A percentile compares a stretch with the other conserved stretches of the same genome.
Evolutionary conservation across 2,329 filamentous ascomycete genomes (phyloP).

Genomic region (Macrophomina tecta): DNA sequence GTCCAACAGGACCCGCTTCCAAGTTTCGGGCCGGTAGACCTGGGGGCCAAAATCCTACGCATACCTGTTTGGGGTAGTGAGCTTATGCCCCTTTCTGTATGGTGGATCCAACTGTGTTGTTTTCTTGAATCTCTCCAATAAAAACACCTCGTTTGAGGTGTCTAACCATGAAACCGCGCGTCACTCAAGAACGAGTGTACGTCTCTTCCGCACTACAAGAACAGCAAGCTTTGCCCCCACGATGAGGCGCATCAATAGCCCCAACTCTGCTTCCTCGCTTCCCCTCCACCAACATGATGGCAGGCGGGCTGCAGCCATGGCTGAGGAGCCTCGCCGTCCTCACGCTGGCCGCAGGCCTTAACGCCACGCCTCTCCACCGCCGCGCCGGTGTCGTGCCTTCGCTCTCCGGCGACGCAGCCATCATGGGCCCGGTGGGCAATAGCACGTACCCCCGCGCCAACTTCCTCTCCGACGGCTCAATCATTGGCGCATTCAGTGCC

Average conservation of each 20-base stretch:
- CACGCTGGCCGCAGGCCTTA: neutral
- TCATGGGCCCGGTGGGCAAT: slow-evolving; percentile 32
- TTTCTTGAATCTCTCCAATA: neutral
- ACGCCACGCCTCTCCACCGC: neutral
- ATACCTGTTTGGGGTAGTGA: neutral
- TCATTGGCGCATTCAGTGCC: slow-evolving; percentile 41
- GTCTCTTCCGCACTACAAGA: neutral
- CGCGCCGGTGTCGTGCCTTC: slow-evolving; percentile 25
- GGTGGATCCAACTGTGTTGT: neutral
- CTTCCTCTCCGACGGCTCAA: slow-evolving; percentile 37
- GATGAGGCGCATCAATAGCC: neutral
- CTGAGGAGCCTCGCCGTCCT: slow-evolving; percentile 4
- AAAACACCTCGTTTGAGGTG: neutral
- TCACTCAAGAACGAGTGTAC: neutral
- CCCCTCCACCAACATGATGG: neutral
- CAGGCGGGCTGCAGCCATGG: neutral
- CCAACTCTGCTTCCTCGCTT: neutral
- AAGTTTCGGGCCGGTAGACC: neutral
- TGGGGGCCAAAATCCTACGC: slow-evolving; percentile 11
- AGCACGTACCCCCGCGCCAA: slow-evolving; percentile 43
- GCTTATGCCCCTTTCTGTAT: slow-evolving; percentile 11
- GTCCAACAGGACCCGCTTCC: neutral
- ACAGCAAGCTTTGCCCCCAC: neutral
- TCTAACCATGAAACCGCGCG: neutral
- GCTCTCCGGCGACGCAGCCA: slow-evolving; percentile 31